phyloP scores from a whole-genome alignment of 2,329 filamentous ascomycete genomes.

The Trichoderma sp. region DNA sequence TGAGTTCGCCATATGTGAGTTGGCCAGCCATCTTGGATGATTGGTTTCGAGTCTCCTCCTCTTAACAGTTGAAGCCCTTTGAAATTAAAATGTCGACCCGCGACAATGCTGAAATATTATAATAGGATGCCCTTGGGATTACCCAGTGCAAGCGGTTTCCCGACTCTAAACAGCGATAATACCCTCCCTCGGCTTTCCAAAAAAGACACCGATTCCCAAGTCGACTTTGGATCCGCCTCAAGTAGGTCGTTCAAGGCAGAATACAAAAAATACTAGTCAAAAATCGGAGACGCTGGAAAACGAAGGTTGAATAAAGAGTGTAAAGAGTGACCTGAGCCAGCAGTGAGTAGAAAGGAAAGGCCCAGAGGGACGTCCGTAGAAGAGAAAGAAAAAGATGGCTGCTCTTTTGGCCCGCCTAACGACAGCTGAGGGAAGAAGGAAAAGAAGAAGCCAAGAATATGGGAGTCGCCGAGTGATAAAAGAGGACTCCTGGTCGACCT shows the following conservation, averaged over 20 bases:
- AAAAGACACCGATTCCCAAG: background rate
- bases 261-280: slow-evolving; percentile 1
- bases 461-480: slow-evolving; percentile 18
- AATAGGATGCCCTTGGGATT: background rate
- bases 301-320: slow-evolving; percentile 7
- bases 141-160: background rate
- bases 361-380: slow-evolving; percentile 17
- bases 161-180: background rate
- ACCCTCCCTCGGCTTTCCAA: background rate
- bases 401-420: slow-evolving; percentile 22
- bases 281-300: slow-evolving; percentile 17
- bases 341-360: slow-evolving; percentile 36
- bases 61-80: slow-evolving; percentile 23
- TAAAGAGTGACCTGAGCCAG: slow-evolving; percentile 57
- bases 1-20: slow-evolving; percentile 41
- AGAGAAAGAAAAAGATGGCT: slow-evolving; percentile 24
- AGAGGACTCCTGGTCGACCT: slow-evolving; percentile 2
- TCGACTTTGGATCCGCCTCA: background rate
- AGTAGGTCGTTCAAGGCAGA: background rate
- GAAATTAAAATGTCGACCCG: slow-evolving; percentile 52
- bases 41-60: background rate
- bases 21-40: slow-evolving; percentile 37
- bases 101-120: slow-evolving; percentile 12
- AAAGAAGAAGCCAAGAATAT: slow-evolving; percentile 18
- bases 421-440: slow-evolving; percentile 25